Evolutionary conservation across 352 stramenopile genomes (phyloP), one percentile per base, ranked within the genome.

Genomic region (Phytophthora tubulina): DNA sequence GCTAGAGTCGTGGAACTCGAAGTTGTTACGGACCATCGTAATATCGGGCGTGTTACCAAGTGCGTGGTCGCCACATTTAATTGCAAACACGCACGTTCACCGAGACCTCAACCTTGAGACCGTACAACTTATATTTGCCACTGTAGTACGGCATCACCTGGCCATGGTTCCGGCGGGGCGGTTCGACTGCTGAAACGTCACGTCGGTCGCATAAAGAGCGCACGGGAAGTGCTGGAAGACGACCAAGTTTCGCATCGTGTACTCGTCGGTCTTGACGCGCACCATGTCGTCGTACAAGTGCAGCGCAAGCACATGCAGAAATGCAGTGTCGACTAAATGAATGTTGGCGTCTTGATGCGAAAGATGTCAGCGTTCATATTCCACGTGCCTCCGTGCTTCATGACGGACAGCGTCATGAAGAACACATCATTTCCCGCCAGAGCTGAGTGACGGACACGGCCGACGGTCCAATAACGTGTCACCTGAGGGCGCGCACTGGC

Each of bases 151-250:
- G 41, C 11, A 64, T 15, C 13, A 30, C 21, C 3, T 63, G 21
- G 42, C 41, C 42, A 63, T 63, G 9, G 33, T 30, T 3, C 42
- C 56, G 8, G 8, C 32, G 3, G 57, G 45, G 5, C 45, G 33
- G 35, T 49, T 56, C 2, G 44, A 44, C 45, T 63, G 42, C n/a
- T 63, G 56, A 27, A 63, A 63, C 15, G 56, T 63, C 31, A 63
- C 56, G 38, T 63, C 42, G 8, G n/a, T 50, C 7, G 31, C 42
- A 33, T 39, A 63, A 10, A 61, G 39, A 7, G 54, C 38, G 13
- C n/a, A 51, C 41, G 54, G 39, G 15, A 49, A 38, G 9, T 63
- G 44, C n/a, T 13, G 2, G 10, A 63, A 54, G 13, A 44, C 32
- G 11, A 54, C 27, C 10, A 56, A 38, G 10, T 41, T 56, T 15